Evolutionary conservation across 805 yeast species (phyloP), one percentile per base, ranked within the genome.

Genomic region (Candida stauntonica): DNA sequence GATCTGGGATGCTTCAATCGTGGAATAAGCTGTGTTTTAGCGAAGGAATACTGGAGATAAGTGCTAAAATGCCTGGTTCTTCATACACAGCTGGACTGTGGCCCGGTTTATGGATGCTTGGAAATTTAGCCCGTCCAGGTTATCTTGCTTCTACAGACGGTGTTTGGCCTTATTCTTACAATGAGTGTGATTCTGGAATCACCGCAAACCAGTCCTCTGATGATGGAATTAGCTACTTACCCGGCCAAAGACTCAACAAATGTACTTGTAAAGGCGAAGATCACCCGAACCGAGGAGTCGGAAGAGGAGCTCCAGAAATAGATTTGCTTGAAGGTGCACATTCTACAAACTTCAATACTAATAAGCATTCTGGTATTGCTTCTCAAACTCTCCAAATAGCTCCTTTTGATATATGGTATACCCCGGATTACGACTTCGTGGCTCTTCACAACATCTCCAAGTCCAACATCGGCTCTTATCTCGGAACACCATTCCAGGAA

Each of bases 51-150:
- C 48, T 70, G 35, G 73, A 67, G 40, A 53, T 67, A 8, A 61
- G 69, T 17, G 72, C 69, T 3, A 58, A 57, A 45, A 51, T 71
- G 39, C 75, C 76, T 15, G 63, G 63, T 32, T 66, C 60, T 39
- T 70, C 70, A 29, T 53, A 61, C 29, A 55, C 65, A 9, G 47
- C 67, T 7, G 76, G 76, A 3, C 54, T 70, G 45, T 71, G 76
- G 76, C 76, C 76, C 0, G 75, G 76, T 44, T 46, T 69, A 19
- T 71, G 76, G 75, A 52, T 69, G 8, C 58, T 71, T 62, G 75
- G 75, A 6, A 71, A 71, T 39, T 48, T 71, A 38, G 76, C 70
- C 2, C 58, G 76, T 39, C 73, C 76, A 2, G 76, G 76, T 2
- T 70, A 62, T 50, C 51, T 69, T 54, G 70, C 72, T 11, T 46